Evolutionary conservation across 257 asterid genomes (phyloP), one percentile per base, ranked within the genome.

Genomic region (Capsicum baccatum): DNA sequence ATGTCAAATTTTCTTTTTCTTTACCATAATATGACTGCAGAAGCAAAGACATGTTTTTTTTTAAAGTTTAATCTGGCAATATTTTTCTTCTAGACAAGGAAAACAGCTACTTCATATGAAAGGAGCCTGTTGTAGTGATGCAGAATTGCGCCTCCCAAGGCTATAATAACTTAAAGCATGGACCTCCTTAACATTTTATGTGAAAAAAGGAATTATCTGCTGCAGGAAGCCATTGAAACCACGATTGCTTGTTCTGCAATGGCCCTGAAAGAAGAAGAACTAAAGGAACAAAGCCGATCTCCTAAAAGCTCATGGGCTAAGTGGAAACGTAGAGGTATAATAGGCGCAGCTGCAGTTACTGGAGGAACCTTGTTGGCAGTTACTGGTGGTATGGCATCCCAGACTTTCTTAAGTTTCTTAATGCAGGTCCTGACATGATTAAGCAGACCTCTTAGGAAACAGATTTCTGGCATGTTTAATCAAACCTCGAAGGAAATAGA

Each of bases 351-450:
- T 89, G 99, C 99, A 62, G 39, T 97, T 87, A 94, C 99, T 76
- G 98, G 99, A 87, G 99, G 99, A 86, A 89, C 99, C 85, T 92
- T 97, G 88, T 85, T 97, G 97, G 99, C 98, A 71, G 90, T 95
- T 84, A 97, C 98, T 82, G 98, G 98, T 81, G 98, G 98, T 94
- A 86, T 83, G 91, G 12, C 79, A 68, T 84, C 47, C 78, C 56
- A 54, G 69, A 26, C 81, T 78, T 54, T 78, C 81, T 78, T 78
- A 54, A 47, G 81, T 54, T 71, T 71, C 37, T 42, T 66, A 66
- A 66, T n/a, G 39, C 57, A 5, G 79, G 64, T 54, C 64, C 50
- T 54, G 33, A 15, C 64, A 78, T 54, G 70, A 12, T 68, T 55
- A 12, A 55, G 47, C 8, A 83, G 54, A 35, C 37, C 67, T 33